A percentile compares a stretch with the other conserved stretches of the same genome.
phyloP scores from a whole-genome alignment of 2,329 filamentous ascomycete species.

The Diaporthe sp. region DNA sequence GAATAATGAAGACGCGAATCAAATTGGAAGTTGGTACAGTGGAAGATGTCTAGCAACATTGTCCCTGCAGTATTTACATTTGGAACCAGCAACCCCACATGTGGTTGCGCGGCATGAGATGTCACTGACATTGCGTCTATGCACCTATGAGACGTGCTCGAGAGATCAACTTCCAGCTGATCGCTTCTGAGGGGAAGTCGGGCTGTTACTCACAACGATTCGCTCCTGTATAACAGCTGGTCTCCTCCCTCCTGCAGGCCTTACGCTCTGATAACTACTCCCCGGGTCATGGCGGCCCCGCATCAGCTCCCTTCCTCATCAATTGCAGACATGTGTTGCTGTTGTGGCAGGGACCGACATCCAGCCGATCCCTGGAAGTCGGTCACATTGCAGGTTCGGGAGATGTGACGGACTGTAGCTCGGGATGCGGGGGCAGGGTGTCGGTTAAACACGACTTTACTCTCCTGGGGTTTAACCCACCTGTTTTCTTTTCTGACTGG shows the following conservation, averaged over 20 bases:
- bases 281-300: neutral
- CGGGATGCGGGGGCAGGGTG: constrained; percentile 1
- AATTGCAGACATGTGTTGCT: neutral
- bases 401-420: neutral
- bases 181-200: constrained; percentile 11
- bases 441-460: neutral
- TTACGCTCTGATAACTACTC: neutral
- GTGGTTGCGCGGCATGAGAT: neutral
- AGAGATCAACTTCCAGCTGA: neutral
- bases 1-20: neutral
- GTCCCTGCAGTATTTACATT: neutral
- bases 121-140: neutral
- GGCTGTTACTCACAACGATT: neutral
- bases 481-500: constrained; percentile 25
- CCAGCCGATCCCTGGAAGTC: constrained; percentile 23
- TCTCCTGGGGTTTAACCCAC: constrained; percentile 1
- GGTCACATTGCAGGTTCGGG: constrained; percentile 30
- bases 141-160: neutral
- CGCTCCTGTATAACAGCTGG: constrained; percentile 23
- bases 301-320: constrained; percentile 3
- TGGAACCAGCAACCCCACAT: neutral
- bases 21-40: neutral
- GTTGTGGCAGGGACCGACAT: neutral
- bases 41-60: neutral
- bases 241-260: neutral